Percentiles rank a stretch among this genome's conserved stretches.
These are phyloP conservation scores for Auriscalpium vulgare DNA, from an alignment of 768 basidiomycete species.

Conservation along the genomic window DNA sequence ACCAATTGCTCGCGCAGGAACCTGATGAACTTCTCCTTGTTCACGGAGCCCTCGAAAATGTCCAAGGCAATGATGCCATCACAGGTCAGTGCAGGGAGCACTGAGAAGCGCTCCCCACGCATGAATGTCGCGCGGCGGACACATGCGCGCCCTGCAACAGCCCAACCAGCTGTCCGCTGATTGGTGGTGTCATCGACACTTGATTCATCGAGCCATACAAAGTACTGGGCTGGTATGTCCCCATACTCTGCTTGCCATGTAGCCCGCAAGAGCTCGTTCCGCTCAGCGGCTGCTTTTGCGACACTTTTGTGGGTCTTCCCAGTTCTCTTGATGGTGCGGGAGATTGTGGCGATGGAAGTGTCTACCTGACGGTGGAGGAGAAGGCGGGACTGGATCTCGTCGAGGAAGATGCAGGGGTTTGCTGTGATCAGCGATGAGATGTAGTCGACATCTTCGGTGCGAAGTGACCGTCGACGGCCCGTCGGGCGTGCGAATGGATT, in stretches of 20 bases:
- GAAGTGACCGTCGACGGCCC: slow-evolving; percentile 15
- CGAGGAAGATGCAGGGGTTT: slow-evolving; percentile 24
- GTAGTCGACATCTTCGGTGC: slow-evolving; percentile 17
- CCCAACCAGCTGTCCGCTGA: slow-evolving; percentile 6
- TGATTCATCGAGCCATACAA: slow-evolving; percentile 14
- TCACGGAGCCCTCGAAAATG: slow-evolving; percentile 26
- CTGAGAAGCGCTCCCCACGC: slow-evolving; percentile 10
- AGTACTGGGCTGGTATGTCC: slow-evolving; percentile 7
- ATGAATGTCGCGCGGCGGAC: slow-evolving; percentile 6
- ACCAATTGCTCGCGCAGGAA: slow-evolving; percentile 21
- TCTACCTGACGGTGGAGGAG: slow-evolving; percentile 12
- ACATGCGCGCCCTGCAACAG: slow-evolving; percentile 6
- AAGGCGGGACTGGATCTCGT: slow-evolving; percentile 26
- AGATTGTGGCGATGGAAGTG: slow-evolving; percentile 25
- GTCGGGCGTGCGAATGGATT: slow-evolving; percentile 16
- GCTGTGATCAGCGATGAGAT: slow-evolving; percentile 17
- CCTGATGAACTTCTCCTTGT: slow-evolving; percentile 22
- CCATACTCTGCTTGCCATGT: slow-evolving; percentile 19
- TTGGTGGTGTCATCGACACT: slow-evolving; percentile 11
- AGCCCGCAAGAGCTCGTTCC: slow-evolving; percentile 22
- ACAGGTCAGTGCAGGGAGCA: slow-evolving; percentile 11
- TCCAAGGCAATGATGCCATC: slow-evolving; percentile 12
- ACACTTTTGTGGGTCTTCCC: slow-evolving; percentile 22
- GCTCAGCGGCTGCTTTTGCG: slow-evolving; percentile 19
- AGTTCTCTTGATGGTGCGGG: slow-evolving; percentile 15